Base-by-base conservation (phyloP, 805 yeast species). In the Ogataea siamensis region DNA sequence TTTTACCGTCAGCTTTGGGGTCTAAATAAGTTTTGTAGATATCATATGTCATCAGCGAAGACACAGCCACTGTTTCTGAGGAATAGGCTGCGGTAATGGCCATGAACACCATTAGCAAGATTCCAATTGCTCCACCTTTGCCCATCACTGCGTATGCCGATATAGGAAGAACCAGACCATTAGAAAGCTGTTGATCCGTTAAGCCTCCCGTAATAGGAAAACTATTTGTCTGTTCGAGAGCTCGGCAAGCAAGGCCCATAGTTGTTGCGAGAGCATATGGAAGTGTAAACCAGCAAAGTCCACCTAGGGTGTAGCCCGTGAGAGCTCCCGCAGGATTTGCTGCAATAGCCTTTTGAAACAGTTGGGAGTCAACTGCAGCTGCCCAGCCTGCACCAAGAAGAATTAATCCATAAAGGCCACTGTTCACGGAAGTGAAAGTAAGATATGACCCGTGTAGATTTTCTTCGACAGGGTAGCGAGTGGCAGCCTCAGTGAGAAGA, bases 41-140 rank as follows among this genome's bases (percentile, higher is more conserved):
- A 55, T 73, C 79, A 48, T 71, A 71, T 17, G 77, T 69, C 52
- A 64, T 63, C 33, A 73, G 58, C 8, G 76, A 66, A 1, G 76
- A 70, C 4, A 73, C 76, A 5, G 79, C 75, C 53, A 73, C 70
- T 36, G 71, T 62, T 55, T 73, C 78, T 11, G 77, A 72, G n/a
- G 76, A 70, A 68, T 70, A 71, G 37, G 78, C 77, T 15, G 77
- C 71, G 1, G 79, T 73, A 14, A 67, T 71, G 14, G 77, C 76
- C 73, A 72, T 71, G 53, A 73, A 73, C 3, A 72, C 65, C 61
- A 73, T 59, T 29, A 70, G 49, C 35, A 73, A 61, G 11, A 74
- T 63, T 45, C 68, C 68, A 23, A 66, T 74, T 2, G 73, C 73
- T 24, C 78, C 78, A 32, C 73, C 70, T 39, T 60, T 70, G 30